Evolutionary conservation across 2,329 filamentous ascomycete genomes (phyloP).

Genomic region (Trichoderma sp.): DNA sequence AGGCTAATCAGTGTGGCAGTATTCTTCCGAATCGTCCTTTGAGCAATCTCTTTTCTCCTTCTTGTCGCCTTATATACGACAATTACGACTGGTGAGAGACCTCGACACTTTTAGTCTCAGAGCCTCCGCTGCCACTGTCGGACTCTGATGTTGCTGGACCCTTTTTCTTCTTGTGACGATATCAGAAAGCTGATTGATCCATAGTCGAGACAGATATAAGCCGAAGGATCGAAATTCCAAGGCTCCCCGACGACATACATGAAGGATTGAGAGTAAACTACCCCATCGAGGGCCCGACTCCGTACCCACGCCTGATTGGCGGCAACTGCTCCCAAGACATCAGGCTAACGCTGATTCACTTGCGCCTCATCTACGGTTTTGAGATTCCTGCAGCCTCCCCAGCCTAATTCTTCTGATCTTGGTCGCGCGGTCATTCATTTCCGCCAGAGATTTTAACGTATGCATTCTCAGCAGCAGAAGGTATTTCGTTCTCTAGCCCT

Average conservation of each 20-base stretch:
- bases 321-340: not conserved
- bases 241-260: constrained; percentile 1
- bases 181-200: not conserved
- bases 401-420: not conserved
- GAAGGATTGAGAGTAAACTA: not conserved
- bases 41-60: not conserved
- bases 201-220: not conserved
- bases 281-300: not conserved
- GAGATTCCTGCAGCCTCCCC: not conserved
- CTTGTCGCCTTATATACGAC: not conserved
- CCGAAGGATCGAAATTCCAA: not conserved
- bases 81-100: not conserved
- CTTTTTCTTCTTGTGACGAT: not conserved
- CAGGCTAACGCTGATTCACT: not conserved
- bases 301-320: not conserved
- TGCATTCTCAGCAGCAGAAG: constrained; percentile 35
- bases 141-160: not conserved
- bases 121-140: not conserved
- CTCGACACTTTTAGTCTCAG: not conserved
- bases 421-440: not conserved
- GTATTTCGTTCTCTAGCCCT: constrained; percentile 20
- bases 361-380: not conserved
- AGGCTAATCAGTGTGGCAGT: not conserved
- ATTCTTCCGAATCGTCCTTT: not conserved
- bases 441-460: constrained; percentile 25